These are phyloP conservation scores for Xylariaceae sp. DNA, from an alignment of 2,329 filamentous ascomycete genomes.

Conservation along the genomic window DNA sequence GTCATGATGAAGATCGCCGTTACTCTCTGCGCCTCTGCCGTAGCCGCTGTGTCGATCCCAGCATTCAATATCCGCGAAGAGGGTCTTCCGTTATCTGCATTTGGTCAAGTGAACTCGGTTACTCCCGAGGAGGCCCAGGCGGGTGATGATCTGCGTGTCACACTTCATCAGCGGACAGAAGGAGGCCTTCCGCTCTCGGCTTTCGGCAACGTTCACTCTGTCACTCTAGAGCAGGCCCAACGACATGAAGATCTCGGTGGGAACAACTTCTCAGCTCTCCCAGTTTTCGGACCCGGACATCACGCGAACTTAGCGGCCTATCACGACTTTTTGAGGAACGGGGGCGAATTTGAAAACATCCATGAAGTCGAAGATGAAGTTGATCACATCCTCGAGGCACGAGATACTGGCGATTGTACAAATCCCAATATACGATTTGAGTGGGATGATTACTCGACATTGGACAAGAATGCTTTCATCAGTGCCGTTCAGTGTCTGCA, in stretches of 20 bases:
- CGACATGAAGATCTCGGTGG: constrained; percentile 20
- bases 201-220: constrained; percentile 22
- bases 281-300: constrained; percentile 21
- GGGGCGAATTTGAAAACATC: background rate
- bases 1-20: constrained; percentile 26
- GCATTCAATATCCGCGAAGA: constrained; percentile 5
- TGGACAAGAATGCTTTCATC: constrained; percentile 29
- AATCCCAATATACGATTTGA: constrained; percentile 30
- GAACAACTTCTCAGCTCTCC: constrained; percentile 25
- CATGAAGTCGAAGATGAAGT: constrained; percentile 4
- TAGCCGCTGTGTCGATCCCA: constrained; percentile 24
- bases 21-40: constrained; percentile 24
- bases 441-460: constrained; percentile 30
- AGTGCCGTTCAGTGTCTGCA: constrained; percentile 29
- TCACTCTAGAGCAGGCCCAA: constrained; percentile 18
- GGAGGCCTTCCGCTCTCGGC: constrained; percentile 18
- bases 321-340: constrained; percentile 1
- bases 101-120: constrained; percentile 14
- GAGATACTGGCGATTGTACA: constrained; percentile 18
- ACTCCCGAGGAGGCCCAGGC: constrained; percentile 13
- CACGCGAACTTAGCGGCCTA: constrained; percentile 5
- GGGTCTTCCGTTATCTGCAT: constrained; percentile 14
- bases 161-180: constrained; percentile 5
- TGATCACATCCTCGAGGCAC: constrained; percentile 1
- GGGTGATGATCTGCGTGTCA: constrained; percentile 9